Conservation (phyloP, 345 rosid species). For the Gossypium turneri region DNA sequence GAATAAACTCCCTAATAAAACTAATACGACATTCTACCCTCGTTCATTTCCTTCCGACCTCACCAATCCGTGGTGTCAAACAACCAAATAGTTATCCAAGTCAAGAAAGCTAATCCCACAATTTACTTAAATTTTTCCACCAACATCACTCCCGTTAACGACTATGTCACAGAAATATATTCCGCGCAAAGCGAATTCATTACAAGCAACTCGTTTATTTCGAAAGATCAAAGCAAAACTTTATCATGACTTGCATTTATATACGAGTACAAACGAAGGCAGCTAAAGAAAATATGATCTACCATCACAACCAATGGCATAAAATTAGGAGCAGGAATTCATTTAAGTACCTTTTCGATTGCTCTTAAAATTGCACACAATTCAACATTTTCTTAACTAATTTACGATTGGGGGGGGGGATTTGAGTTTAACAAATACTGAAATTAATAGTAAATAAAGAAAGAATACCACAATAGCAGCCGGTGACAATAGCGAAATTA, state of each 20-base stretch:
- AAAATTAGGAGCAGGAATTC: background rate
- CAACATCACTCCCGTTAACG: background rate
- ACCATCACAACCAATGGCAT: background rate
- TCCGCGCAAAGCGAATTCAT: background rate
- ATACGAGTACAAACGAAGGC: background rate
- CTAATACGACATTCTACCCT: background rate
- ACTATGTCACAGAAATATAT: background rate
- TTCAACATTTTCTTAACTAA: background rate
- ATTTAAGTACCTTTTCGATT: background rate
- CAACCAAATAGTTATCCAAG: background rate
- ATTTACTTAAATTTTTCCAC: background rate
- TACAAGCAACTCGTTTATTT: background rate
- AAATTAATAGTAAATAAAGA: background rate
- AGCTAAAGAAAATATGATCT: background rate
- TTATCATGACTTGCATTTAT: background rate
- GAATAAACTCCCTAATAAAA: background rate
- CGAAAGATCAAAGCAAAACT: background rate
- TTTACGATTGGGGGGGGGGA: background rate
- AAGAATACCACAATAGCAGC: constrained; percentile 62
- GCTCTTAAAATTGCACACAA: background rate
- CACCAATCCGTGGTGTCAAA: background rate
- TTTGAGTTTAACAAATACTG: background rate
- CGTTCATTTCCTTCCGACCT: background rate
- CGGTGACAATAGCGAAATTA: constrained; percentile 63
- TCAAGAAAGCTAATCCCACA: background rate